A percentile compares a stretch with the other conserved stretches of the same genome.
These are phyloP conservation scores for Teratosphaeria pseudoeucalypti DNA, from an alignment of 2,329 filamentous ascomycete genomes.

Conservation along the genomic window DNA sequence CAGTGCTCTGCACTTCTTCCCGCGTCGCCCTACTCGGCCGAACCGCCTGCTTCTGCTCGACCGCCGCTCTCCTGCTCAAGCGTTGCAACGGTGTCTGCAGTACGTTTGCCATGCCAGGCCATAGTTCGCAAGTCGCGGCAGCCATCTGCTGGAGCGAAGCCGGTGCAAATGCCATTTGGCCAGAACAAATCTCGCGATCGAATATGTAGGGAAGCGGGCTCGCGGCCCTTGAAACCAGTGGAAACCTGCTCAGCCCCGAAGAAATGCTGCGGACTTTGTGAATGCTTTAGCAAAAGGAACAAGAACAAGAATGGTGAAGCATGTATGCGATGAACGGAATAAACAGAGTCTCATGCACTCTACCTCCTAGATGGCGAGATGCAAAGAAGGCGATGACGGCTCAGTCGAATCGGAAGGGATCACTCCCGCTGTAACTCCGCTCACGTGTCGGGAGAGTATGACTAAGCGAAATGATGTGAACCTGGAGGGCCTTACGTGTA, in stretches of 20 bases:
- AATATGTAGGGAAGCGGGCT: background rate
- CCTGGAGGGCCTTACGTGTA: too few relatives aligned
- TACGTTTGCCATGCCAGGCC: constrained; percentile 30
- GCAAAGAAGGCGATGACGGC: background rate
- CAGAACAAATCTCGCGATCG: background rate
- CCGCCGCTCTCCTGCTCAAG: constrained; percentile 13
- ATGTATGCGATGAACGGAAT: background rate
- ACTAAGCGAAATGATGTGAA: background rate
- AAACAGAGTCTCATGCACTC: background rate
- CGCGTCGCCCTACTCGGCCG: background rate
- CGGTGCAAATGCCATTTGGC: constrained; percentile 41
- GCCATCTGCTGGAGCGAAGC: constrained; percentile 39
- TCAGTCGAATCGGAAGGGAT: background rate
- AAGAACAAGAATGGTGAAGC: background rate
- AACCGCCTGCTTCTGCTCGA: constrained; percentile 7
- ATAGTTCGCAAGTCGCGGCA: constrained; percentile 28
- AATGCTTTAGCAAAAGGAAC: background rate
- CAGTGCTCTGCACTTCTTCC: background rate
- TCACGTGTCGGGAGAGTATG: background rate
- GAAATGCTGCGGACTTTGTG: background rate
- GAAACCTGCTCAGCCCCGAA: background rate
- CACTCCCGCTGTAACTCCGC: background rate
- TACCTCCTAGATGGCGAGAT: background rate
- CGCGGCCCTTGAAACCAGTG: background rate
- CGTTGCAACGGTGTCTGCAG: constrained; percentile 22